Evolutionary conservation across 768 basidiomycete species (phyloP), one percentile per base, ranked within the genome.

Genomic region (Pleurotus tuoliensis): DNA sequence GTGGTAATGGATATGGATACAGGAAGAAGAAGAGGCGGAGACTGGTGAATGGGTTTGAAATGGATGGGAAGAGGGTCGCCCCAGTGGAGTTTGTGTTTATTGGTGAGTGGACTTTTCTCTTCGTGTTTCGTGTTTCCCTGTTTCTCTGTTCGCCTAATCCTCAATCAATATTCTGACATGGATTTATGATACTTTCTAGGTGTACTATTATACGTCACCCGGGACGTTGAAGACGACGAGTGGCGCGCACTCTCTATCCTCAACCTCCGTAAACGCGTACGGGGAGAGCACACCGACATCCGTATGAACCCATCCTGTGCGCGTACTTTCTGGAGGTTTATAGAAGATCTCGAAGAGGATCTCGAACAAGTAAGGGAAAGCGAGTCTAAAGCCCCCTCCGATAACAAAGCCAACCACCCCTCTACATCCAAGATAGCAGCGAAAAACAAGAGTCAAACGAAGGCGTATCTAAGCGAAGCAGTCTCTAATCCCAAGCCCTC

Each of bases 11-110:
- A 34, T 34, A 34, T 34, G 30, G 30, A 11, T 34, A 34, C 9
- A 34, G 30, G 30, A 11, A 34, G 30, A 34, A 9, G 30, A 34
- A 34, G 11, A 69, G 75, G 27, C 18, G 57, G 0, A 11, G 30
- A n/a, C 69, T 81, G 34, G 79, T 77, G n/a, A 58, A 65, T 11
- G 83, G 75, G 2, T 86, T 91, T 61, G 71, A 60, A 15, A 71
- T 75, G 25, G 78, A 87, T n/a, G 71, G 73, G 56, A 79, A 82
- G 58, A 78, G 83, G 22, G 77, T 92, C 38, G 83, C 88, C 1
- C 88, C 88, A 1, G 82, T 86, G 6, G 87, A 91, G 64, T 89
- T 93, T 65, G 82, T 92, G 30, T 92, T 88, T 67, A 84, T 91
- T 44, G 89, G 92, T 92, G 64, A 59, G 77, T 70, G 12, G 16